A percentile compares a stretch with the other conserved stretches of the same genome.
These are phyloP conservation scores for Stagonosporopsis chrysanthemi DNA, from an alignment of 2,329 filamentous ascomycete species.

Conservation along the genomic window DNA sequence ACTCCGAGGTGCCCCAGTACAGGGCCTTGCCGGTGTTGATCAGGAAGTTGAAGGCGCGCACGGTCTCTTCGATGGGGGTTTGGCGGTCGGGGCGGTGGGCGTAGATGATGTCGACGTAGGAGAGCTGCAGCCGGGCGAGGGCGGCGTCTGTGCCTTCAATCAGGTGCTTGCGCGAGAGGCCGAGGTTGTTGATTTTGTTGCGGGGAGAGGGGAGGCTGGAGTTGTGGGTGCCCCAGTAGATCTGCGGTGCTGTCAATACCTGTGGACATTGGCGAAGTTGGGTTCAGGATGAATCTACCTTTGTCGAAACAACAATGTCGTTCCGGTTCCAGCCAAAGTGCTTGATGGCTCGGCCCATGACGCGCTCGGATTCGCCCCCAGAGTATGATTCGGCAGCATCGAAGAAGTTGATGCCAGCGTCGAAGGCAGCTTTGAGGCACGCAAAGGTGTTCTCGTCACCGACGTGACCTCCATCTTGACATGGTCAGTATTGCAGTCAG, in stretches of 20 bases:
- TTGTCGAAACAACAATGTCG: constrained; percentile 65
- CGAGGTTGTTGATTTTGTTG: constrained; percentile 71
- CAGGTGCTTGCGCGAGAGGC: constrained; percentile 74
- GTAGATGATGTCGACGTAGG: constrained; percentile 75
- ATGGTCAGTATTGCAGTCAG: background rate
- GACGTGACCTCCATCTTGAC: constrained; percentile 69
- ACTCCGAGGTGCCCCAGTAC: constrained; percentile 70
- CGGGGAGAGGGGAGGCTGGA: constrained; percentile 52
- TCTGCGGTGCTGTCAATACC: constrained; percentile 47
- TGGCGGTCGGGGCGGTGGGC: constrained; percentile 72
- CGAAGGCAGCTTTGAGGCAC: constrained; percentile 63
- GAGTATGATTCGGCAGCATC: constrained; percentile 65
- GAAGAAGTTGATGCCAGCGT: constrained; percentile 68
- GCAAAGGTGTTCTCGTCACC: constrained; percentile 68
- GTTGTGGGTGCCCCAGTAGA: constrained; percentile 70
- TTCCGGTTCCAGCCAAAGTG: constrained; percentile 65
- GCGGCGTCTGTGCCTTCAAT: constrained; percentile 70
- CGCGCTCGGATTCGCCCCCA: constrained; percentile 60
- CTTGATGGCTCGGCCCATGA: constrained; percentile 65
- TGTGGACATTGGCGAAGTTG: no score
- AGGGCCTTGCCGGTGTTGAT: constrained; percentile 73
- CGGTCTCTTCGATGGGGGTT: constrained; percentile 75
- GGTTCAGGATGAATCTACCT: constrained; percentile 48
- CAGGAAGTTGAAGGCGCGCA: constrained; percentile 74
- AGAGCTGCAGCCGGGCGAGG: constrained; percentile 64